Evolutionary conservation across 345 rosid species (phyloP).

Genomic region (Ailanthus altissimus): DNA sequence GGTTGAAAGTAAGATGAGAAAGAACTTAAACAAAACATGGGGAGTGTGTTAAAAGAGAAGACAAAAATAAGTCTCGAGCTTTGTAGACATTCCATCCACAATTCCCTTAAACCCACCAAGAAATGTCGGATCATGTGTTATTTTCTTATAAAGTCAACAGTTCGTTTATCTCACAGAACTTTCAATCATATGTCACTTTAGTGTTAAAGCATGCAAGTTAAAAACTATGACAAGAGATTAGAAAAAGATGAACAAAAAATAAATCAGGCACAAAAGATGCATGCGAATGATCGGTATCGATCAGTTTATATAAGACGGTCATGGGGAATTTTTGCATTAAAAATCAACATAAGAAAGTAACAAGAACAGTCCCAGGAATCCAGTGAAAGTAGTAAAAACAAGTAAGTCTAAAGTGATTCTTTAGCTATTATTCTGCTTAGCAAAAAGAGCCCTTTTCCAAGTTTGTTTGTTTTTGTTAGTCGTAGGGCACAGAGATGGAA

Average conservation of each 20-base stretch:
- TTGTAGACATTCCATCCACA: constrained; percentile 39
- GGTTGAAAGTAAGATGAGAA: constrained; percentile 10
- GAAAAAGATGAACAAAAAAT: neutral
- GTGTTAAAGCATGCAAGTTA: neutral
- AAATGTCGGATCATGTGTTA: constrained; percentile 45
- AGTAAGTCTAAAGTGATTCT: constrained; percentile 28
- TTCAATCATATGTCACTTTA: constrained; percentile 6
- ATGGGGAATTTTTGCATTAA: neutral
- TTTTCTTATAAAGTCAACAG: constrained; percentile 30
- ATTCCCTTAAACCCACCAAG: constrained; percentile 42
- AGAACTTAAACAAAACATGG: constrained; percentile 18
- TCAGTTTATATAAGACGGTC: constrained; percentile 9
- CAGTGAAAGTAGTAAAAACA: constrained; percentile 37
- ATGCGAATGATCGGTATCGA: neutral
- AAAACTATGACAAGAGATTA: neutral
- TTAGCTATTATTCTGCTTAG: constrained; percentile 19
- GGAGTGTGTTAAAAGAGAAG: constrained; percentile 29
- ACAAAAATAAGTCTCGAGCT: constrained; percentile 38
- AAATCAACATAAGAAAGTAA: neutral
- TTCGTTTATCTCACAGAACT: constrained; percentile 17
- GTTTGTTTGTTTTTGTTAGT: constrained; percentile 9
- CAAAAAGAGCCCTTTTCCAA: neutral
- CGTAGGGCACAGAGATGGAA: constrained; percentile 21
- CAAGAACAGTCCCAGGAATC: constrained; percentile 39
- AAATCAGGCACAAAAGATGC: neutral